Evolutionary conservation across 352 stramenopile species (phyloP), one percentile per base, ranked within the genome.

Genomic region (Phytophthora pseudosyringae): DNA sequence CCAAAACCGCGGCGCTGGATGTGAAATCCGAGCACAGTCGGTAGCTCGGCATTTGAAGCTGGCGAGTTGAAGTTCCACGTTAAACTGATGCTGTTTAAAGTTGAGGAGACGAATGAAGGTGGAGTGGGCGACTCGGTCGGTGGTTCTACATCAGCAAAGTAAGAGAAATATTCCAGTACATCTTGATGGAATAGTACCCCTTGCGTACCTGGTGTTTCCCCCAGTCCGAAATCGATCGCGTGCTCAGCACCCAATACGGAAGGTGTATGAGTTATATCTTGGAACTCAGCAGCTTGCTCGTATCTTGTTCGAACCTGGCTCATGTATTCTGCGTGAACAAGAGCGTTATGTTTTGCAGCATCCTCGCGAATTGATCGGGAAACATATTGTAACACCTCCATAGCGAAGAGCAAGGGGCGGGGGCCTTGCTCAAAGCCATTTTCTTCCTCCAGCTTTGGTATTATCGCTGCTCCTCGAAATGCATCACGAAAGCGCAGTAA

Each of bases 301-400:
- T 86, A 90, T 61, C 74, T 86, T 28, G 76, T 91, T 12, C 73
- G 78, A 26, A 76, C 61, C 58, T 89, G 80, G 25, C 85, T 85
- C 16, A 57, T 65, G 56, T 87, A 90, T 52, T 85, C 76, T 1
- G 59, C 60, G 33, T 80, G 71, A 18, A 90, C 64, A 4, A 59
- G 32, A 10, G 59, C 60, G 31, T 91, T 90, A 29, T 87, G 64
- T 7, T 44, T 51, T 26, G 48, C 40, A 4, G 83, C 80, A 59
- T 91, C 83, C 0, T 43, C 35, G 4, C 41, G 64, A 21, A 89
- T 74, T 11, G 28, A 57, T n/a, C 31, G 38, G 13, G 67, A n/a
- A 5, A 90, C 76, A 46, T 86, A 90, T n/a, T 61, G 18, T 9
- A 67, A 40, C 18, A 91, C 38, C n/a, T 84, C 60, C 5, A 59